Evolutionary conservation across 1,139 yeast genomes (phyloP).

Genomic region (Debaryomyces nepalensis): DNA sequence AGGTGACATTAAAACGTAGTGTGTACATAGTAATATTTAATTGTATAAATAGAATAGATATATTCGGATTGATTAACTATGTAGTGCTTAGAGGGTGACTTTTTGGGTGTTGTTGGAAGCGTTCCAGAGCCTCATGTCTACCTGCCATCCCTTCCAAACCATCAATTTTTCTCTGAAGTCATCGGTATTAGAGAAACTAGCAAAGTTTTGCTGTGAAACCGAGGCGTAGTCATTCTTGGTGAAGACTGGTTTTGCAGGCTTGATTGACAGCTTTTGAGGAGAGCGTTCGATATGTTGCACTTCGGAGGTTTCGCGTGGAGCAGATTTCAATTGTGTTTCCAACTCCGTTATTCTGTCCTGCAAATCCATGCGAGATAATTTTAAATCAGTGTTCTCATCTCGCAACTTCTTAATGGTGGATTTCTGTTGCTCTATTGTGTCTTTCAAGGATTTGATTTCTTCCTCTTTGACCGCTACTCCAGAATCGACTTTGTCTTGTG

Average conservation of each 20-base stretch:
- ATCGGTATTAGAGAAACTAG: slow-evolving; percentile 26
- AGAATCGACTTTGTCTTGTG: slow-evolving; percentile 2
- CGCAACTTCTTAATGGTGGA: slow-evolving; percentile 43
- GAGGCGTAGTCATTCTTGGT: slow-evolving; percentile 43
- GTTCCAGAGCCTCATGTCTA: slow-evolving; percentile 85
- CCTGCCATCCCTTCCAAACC: slow-evolving; percentile 85
- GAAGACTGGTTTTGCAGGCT: slow-evolving; percentile 41
- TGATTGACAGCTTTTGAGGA: slow-evolving; percentile 16
- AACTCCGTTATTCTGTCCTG: slow-evolving; percentile 37
- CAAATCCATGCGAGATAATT: slow-evolving; percentile 53
- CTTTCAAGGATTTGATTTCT: slow-evolving; percentile 35
- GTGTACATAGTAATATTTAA: slow-evolving; percentile 11
- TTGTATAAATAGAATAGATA: slow-evolving; percentile 13
- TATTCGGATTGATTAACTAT: slow-evolving; percentile 5
- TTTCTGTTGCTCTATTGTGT: slow-evolving; percentile 36
- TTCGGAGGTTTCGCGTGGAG: slow-evolving; percentile 9
- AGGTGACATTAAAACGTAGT: background rate
- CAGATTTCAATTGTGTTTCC: slow-evolving; percentile 24
- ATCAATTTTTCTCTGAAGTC: slow-evolving; percentile 48
- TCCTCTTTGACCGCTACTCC: slow-evolving; percentile 20
- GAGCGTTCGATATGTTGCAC: slow-evolving; percentile 15
- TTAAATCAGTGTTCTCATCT: slow-evolving; percentile 51
- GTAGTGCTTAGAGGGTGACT: slow-evolving; percentile 27
- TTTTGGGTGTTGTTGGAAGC: slow-evolving; percentile 30
- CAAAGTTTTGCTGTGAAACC: slow-evolving; percentile 33